phyloP scores from a whole-genome alignment of 1,284 basidiomycete species.

The Moesziomyces sp. region DNA sequence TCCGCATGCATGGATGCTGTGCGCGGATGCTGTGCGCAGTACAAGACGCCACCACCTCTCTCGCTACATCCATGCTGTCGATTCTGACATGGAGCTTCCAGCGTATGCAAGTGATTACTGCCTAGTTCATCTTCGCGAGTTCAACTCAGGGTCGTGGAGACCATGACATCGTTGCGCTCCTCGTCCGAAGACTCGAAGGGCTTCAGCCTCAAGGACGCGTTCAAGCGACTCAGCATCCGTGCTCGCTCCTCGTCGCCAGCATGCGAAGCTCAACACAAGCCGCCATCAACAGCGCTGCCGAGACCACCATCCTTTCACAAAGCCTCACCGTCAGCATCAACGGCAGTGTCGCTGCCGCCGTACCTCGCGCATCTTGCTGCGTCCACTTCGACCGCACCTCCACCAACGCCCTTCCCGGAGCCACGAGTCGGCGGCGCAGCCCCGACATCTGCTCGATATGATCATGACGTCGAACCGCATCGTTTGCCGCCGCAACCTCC shows the following conservation, averaged over 20 bases:
- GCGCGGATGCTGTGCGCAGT: too few species aligned
- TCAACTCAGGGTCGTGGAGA: neutral
- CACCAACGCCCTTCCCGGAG: neutral
- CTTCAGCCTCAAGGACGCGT: neutral
- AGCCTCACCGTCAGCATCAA: constrained; percentile 1
- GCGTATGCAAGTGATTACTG: too few species aligned
- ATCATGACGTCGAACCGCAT: neutral
- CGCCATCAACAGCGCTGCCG: too few species aligned
- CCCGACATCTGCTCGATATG: neutral
- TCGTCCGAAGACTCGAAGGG: neutral
- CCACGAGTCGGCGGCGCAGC: neutral
- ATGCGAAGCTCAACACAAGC: neutral
- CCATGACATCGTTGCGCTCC: neutral
- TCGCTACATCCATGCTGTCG: too few species aligned
- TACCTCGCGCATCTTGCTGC: constrained; percentile 21
- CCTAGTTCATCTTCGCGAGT: too few species aligned
- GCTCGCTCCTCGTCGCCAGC: neutral
- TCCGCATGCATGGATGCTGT: too few species aligned
- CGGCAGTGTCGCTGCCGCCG: constrained; percentile 14
- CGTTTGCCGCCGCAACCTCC: neutral
- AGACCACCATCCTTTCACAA: neutral
- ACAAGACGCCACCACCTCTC: too few species aligned
- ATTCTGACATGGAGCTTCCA: too few species aligned
- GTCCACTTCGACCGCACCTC: neutral
- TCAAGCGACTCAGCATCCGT: neutral